Conservation (phyloP, 2,329 filamentous ascomycete species). For the Orbilia brochopaga region DNA sequence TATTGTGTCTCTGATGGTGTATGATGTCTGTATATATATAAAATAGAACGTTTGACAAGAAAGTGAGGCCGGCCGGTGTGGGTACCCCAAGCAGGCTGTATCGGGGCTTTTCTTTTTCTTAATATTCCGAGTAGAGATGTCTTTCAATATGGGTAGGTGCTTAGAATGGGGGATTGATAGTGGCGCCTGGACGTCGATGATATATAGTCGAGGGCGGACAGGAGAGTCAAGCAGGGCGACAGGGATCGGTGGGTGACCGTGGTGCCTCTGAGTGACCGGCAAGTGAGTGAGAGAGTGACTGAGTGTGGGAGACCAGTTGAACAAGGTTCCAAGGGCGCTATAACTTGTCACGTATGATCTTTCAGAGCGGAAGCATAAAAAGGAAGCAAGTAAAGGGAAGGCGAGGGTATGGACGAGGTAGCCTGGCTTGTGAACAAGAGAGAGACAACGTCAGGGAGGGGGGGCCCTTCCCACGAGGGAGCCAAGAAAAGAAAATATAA, state of each 20-base stretch:
- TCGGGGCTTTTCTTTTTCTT: constrained; percentile 46
- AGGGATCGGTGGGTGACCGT: constrained; percentile 39
- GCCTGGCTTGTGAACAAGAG: constrained; percentile 51
- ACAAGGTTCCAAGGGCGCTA: constrained; percentile 51
- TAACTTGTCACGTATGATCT: constrained; percentile 51
- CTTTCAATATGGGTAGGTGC: constrained; percentile 52
- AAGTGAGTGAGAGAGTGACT: constrained; percentile 18
- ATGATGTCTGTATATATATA: constrained; percentile 23
- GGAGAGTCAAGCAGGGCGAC: constrained; percentile 43
- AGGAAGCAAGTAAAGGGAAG: constrained; percentile 51
- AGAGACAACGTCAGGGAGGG: constrained; percentile 50
- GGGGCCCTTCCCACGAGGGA: constrained; percentile 32
- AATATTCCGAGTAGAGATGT: constrained; percentile 46
- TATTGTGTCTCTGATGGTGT: background rate
- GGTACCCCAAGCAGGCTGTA: constrained; percentile 45
- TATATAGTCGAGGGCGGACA: constrained; percentile 50
- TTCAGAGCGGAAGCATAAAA: constrained; percentile 51
- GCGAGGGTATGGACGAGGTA: constrained; percentile 44
- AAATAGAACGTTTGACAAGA: constrained; percentile 42
- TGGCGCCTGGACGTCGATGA: constrained; percentile 50
- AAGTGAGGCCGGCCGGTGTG: constrained; percentile 41
- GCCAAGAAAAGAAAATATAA: constrained; percentile 7
- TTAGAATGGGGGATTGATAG: constrained; percentile 51
- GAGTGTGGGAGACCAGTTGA: constrained; percentile 42
- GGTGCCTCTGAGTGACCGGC: constrained; percentile 42